Percentiles rank a stretch among this genome's conserved stretches.
phyloP scores from a whole-genome alignment of 176 grass and related monocot species.

The Triticum timopheevii region DNA sequence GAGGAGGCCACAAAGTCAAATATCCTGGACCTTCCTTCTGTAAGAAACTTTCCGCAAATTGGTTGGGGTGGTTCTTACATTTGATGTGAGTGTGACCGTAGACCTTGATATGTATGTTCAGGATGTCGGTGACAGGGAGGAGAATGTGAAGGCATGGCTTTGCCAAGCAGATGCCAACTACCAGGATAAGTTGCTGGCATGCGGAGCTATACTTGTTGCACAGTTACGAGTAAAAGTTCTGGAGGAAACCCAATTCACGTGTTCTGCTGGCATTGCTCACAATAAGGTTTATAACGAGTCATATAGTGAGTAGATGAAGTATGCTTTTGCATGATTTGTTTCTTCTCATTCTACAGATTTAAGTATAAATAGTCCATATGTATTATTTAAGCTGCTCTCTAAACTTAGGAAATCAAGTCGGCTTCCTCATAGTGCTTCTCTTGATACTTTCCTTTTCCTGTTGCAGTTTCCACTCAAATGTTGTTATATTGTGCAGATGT shows the following conservation, averaged over 20 bases:
- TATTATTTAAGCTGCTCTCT: not conserved
- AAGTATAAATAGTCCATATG: not conserved
- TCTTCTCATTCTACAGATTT: not conserved
- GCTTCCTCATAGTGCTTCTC: not conserved
- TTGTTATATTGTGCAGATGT: slow-evolving; percentile 60
- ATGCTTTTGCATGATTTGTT: not conserved
- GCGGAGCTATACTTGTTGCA: slow-evolving; percentile 83
- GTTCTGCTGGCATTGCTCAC: slow-evolving; percentile 91
- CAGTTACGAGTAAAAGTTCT: slow-evolving; percentile 75
- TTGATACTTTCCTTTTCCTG: slow-evolving; percentile 19
- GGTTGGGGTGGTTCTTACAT: not conserved
- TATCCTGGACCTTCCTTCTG: slow-evolving; percentile 61
- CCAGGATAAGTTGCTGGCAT: slow-evolving; percentile 77
- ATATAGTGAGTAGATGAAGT: slow-evolving; percentile 36
- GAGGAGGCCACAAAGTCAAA: slow-evolving; percentile 77
- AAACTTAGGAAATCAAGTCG: not conserved
- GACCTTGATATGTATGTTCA: slow-evolving; percentile 28
- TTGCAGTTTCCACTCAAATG: slow-evolving; percentile 23
- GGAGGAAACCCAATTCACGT: slow-evolving; percentile 82
- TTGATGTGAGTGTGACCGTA: slow-evolving; percentile 12
- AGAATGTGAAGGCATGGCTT: slow-evolving; percentile 68
- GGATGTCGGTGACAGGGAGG: slow-evolving; percentile 54
- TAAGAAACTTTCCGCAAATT: slow-evolving; percentile 40
- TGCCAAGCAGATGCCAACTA: slow-evolving; percentile 57
- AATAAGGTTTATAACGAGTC: slow-evolving; percentile 72